Evolutionary conservation across 345 rosid genomes (phyloP).

Genomic region (Salix purpurea): DNA sequence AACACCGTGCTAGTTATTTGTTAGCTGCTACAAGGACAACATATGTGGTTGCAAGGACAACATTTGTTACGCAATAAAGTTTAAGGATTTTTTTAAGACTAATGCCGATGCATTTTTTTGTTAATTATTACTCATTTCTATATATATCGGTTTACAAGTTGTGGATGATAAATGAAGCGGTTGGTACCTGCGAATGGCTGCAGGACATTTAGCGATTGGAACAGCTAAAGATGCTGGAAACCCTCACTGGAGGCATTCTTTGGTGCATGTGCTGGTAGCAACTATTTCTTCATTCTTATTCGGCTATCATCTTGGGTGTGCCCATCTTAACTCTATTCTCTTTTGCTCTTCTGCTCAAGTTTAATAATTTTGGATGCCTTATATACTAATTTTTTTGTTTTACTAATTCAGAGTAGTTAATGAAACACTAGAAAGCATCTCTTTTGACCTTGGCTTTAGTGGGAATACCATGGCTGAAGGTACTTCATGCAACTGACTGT

Average conservation of each 20-base stretch:
- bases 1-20: not conserved
- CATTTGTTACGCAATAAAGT: no score
- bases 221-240: constrained; percentile 53
- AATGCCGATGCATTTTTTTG: no score
- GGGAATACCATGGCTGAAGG: constrained; percentile 90
- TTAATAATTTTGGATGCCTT: not conserved
- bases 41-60: no score
- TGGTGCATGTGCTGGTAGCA: constrained; percentile 76
- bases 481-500: constrained; percentile 16
- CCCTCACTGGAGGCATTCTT: constrained; percentile 78
- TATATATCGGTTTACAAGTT: not conserved
- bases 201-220: constrained; percentile 51
- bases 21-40: not conserved
- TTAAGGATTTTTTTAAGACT: no score
- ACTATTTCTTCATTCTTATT: constrained; percentile 65
- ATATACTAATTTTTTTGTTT: constrained; percentile 1
- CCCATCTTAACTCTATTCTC: constrained; percentile 5
- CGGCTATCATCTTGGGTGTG: constrained; percentile 92
- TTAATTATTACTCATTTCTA: no score
- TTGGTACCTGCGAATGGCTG: constrained; percentile 21
- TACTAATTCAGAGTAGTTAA: constrained; percentile 70
- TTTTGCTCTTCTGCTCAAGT: constrained; percentile 4
- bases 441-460: constrained; percentile 75
- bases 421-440: constrained; percentile 88
- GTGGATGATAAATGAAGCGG: not conserved